A percentile compares a stretch with the other conserved stretches of the same genome.
Evolutionary conservation across 352 stramenopile species (phyloP).

Genomic region (Aphanomyces stellatus): DNA sequence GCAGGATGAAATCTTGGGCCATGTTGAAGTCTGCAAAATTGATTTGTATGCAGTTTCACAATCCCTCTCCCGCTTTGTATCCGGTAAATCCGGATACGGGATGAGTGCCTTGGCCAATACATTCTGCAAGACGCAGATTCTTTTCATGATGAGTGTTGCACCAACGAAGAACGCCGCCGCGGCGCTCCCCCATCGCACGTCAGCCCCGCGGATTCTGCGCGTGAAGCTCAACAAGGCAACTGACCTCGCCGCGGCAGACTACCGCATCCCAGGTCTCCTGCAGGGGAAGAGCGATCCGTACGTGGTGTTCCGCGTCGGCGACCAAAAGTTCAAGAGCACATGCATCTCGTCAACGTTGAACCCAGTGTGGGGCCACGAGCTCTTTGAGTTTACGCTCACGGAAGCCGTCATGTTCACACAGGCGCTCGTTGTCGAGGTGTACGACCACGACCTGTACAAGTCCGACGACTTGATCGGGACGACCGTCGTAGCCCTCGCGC

Average conservation of each 20-base stretch:
- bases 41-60: too few species aligned
- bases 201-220: constrained; percentile 22
- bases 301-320: constrained; percentile 47
- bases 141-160: too few species aligned
- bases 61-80: too few species aligned
- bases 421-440: constrained; percentile 46
- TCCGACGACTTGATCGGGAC: constrained; percentile 49
- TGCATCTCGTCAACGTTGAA: constrained; percentile 41
- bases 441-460: constrained; percentile 64
- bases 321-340: constrained; percentile 41
- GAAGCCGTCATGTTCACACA: constrained; percentile 29
- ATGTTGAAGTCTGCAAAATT: too few species aligned
- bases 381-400: constrained; percentile 56
- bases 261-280: constrained; percentile 29
- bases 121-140: too few species aligned
- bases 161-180: too few species aligned
- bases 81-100: too few species aligned
- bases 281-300: constrained; percentile 63
- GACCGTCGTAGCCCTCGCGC: constrained; percentile 28
- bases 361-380: constrained; percentile 63
- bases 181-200: too few species aligned
- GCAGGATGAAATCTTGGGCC: too few species aligned
- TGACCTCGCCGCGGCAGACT: constrained; percentile 60
- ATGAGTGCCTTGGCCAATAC: too few species aligned
- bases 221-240: constrained; percentile 57